phyloP scores from a whole-genome alignment of 2,329 filamentous ascomycete species.

The Claviceps sp. region DNA sequence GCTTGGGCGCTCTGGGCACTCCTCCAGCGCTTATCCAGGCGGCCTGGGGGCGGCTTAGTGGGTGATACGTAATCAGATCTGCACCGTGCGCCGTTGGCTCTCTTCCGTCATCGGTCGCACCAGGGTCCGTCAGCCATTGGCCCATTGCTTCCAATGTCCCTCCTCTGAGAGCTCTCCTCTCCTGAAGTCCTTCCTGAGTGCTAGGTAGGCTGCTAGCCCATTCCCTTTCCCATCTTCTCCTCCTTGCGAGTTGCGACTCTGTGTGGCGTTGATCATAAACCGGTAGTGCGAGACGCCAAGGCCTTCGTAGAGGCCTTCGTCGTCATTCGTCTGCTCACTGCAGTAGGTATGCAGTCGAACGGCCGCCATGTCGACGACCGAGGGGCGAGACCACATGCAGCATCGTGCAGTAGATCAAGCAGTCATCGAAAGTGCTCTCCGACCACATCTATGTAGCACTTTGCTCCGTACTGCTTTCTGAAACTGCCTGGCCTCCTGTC shows the following conservation, averaged over 20 bases:
- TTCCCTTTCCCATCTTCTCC: too few species aligned
- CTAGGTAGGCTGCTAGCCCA: too few species aligned
- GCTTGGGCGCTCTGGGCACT: neutral
- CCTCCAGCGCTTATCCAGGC: neutral
- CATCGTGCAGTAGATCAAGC: neutral
- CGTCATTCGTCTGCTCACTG: neutral
- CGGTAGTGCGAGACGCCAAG: conserved; percentile 5
- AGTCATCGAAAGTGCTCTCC: neutral
- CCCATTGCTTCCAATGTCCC: too few species aligned
- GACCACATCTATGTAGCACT: neutral
- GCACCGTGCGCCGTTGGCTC: neutral
- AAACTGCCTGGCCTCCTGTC: too few species aligned
- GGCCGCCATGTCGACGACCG: neutral
- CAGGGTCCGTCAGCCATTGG: neutral
- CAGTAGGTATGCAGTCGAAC: neutral
- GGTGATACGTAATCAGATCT: neutral
- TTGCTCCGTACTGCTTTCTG: too few species aligned
- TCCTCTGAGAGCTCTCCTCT: too few species aligned
- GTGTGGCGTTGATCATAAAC: conserved; percentile 1
- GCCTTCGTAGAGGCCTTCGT: neutral
- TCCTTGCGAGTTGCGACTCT: neutral
- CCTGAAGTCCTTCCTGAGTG: too few species aligned
- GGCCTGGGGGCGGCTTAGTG: neutral
- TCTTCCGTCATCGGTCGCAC: neutral
- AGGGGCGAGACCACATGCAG: neutral